Evolutionary conservation across 192 early-diverging fungal genomes (phyloP), one percentile per base, ranked within the genome.

Genomic region (Entomortierella lignicola): DNA sequence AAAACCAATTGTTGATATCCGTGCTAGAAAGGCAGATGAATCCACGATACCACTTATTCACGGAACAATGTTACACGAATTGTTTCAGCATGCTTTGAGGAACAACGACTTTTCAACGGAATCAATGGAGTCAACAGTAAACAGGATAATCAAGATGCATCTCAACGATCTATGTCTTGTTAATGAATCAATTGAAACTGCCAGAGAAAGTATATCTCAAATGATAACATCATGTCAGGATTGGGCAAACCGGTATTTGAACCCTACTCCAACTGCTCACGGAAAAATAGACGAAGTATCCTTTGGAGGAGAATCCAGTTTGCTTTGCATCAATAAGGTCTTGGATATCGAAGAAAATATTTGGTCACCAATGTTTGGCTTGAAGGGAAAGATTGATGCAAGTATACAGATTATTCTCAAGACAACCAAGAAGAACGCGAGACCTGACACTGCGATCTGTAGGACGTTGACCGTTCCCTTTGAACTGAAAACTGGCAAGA

Each of bases 301-400:
- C 0, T 41, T 23, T 27, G 31, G 15, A 26, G 73, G 48, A 6
- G 63, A 55, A 6, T 53, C 17, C 37, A 37, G n/a, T 2, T 8
- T 54, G 47, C 52, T 90, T 12, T 83, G 88, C 25, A 82, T 98
- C 26, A 85, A 82, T 27, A 91, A 92, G 53, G 81, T 95, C 0
- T 64, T 97, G 42, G 92, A 95, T 64, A 92, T 97, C 65, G 97
- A 99, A 73, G 96, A 99, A 62, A 89, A 89, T 55, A 85, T 96
- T 26, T 98, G 94, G 94, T 95, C 95, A 32, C 93, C 94, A 11
- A 94, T 82, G 71, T 97, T 89, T 84, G 97, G 97, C 1, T 81
- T 99, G 20, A 97, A 97, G 60, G 97, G 97, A 26, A 96, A 94
- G 68, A 87, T 99, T 27, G 96, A 99, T 69, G 89, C 92, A 27